These are phyloP conservation scores for Pseudocohnilembus persalinus DNA, from an alignment of 169 alveolate species.

Conservation along the genomic window DNA sequence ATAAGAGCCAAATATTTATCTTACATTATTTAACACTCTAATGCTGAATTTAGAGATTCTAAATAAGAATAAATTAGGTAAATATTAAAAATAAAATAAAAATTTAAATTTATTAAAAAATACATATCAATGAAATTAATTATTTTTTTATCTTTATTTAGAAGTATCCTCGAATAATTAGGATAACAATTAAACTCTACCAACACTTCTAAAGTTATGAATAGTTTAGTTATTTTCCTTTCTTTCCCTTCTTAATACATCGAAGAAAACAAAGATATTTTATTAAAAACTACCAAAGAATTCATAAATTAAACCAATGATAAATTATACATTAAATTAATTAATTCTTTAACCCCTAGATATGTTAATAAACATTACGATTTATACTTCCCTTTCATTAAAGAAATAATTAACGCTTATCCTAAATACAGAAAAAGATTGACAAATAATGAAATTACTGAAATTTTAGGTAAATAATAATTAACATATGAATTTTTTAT, in stretches of 20 bases:
- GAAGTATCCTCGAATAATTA: neutral
- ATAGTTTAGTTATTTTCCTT: neutral
- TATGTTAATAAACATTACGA: neutral
- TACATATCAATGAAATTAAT: no score
- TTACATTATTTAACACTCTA: neutral
- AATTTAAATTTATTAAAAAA: no score
- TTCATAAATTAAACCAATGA: neutral
- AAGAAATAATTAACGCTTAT: neutral
- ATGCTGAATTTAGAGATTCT: neutral
- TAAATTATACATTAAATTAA: neutral
- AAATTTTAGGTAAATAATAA: neutral
- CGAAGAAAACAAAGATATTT: neutral
- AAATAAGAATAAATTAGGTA: neutral
- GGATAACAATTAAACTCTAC: neutral
- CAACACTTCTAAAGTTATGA: neutral
- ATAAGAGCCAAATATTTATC: neutral
- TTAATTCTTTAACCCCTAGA: neutral
- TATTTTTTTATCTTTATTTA: no score
- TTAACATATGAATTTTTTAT: no score
- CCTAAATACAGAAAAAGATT: neutral
- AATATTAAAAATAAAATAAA: no score
- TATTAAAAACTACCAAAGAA: neutral
- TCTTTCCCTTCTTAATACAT: neutral
- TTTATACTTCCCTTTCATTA: neutral
- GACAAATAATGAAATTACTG: neutral